Evolutionary conservation across 495 filamentous ascomycete genomes (phyloP).

Genomic region (Hypomontagnella submonticulosa): DNA sequence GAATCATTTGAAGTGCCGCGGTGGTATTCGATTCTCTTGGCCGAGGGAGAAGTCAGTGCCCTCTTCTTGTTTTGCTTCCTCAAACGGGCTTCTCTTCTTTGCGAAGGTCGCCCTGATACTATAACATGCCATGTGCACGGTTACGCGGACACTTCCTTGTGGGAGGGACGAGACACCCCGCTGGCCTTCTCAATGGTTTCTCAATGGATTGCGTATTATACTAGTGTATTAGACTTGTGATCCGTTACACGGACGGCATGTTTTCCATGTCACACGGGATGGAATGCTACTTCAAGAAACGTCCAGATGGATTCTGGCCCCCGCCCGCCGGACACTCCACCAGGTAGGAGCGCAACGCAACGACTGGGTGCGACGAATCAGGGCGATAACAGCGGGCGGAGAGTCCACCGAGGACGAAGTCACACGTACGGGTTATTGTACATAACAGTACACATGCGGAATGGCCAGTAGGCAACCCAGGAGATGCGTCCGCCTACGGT

Average conservation of each 20-base stretch:
- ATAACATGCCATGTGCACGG: not conserved
- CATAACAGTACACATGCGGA: slow-evolving; percentile 9
- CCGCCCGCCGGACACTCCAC: slow-evolving; percentile 29
- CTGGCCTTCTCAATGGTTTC: no score
- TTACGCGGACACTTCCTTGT: slow-evolving; percentile 8
- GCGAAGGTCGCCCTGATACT: slow-evolving; percentile 9
- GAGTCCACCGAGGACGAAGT: slow-evolving; percentile 19
- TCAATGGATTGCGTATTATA: slow-evolving; percentile 35
- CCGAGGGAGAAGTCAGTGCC: slow-evolving; percentile 13
- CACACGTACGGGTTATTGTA: slow-evolving; percentile 21
- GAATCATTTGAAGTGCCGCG: slow-evolving; percentile 39
- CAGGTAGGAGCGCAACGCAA: slow-evolving; percentile 27
- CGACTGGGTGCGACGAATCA: slow-evolving; percentile 31
- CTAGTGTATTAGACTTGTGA: slow-evolving; percentile 39
- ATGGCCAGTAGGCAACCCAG: slow-evolving; percentile 28
- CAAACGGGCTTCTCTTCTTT: slow-evolving; percentile 18
- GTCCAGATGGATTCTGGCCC: slow-evolving; percentile 32
- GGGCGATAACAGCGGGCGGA: slow-evolving; percentile 24
- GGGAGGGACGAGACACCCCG: slow-evolving; percentile 13
- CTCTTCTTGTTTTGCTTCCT: not conserved
- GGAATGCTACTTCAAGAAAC: slow-evolving; percentile 41
- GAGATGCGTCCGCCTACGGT: slow-evolving; percentile 30
- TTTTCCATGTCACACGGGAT: slow-evolving; percentile 40
- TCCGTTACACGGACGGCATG: slow-evolving; percentile 42
- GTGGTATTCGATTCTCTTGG: slow-evolving; percentile 44